Base-by-base conservation (phyloP, 352 stramenopile species). In the Saprolegnia diclina region DNA sequence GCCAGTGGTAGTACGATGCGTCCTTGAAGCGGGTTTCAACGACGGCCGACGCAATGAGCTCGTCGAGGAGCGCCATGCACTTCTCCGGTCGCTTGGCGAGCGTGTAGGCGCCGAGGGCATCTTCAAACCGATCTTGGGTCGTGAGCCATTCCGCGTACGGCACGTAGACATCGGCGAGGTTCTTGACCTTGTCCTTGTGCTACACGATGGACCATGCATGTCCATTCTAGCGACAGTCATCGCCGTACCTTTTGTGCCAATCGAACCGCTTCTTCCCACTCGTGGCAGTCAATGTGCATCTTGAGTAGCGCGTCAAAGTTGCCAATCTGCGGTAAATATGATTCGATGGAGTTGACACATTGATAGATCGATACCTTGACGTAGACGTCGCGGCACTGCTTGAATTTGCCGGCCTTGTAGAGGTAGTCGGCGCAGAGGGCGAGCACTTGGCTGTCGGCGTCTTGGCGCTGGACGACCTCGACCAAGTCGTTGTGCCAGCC, bases 101-200 rank as follows among this genome's bases (percentile, higher is more conserved):
- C 16, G 80, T 83, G 73, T 96, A 98, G 16, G 94, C 93, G 22
- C 96, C 83, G 35, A 98, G 81, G 7, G 95, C 94, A 35, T 97
- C 90, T 61, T 97, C 88, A 50, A 97, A 98, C 14, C 91, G 82
- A 59, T 97, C 95, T 63, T 98, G 80, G 3, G 78, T 84, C 29
- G 92, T 81, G 48, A 98, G 77, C 87, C 90, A 98, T 57, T 98
- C 81, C 7, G 90, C 95, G 72, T 98, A 98, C 1, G 94, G 92
- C 19, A 97, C 77, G 64, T 95, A 98, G 9, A 98, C 86, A 6
- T 91, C 78, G 61, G 97, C 87, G 10, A 91, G 83, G 62, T 96
- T 87, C 66, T 85, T 75, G 14, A 92, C 77, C n/a, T 79, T 81
- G 56, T 91, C 80, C 19, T 76, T 76, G 74, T 94, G 83, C 77